These are phyloP conservation scores for Pythium phragmitis DNA, from an alignment of 352 stramenopile genomes.

Conservation along the genomic window DNA sequence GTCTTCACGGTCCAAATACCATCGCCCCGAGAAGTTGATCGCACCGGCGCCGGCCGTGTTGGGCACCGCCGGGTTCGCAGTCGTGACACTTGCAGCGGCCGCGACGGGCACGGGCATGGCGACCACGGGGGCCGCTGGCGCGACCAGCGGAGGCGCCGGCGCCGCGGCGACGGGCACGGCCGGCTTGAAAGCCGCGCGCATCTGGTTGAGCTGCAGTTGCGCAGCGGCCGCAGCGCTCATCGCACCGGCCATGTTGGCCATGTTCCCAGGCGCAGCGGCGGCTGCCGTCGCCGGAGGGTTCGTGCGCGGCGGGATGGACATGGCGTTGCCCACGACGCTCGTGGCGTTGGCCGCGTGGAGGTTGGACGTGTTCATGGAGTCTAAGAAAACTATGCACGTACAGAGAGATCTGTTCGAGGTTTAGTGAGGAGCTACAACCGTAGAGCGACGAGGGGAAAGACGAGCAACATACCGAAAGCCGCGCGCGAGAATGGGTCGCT, in stretches of 20 bases:
- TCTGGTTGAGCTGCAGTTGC: slow-evolving; percentile 61
- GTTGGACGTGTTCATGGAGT: slow-evolving; percentile 49
- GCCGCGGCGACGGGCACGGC: slow-evolving; percentile 30
- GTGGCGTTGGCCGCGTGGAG: slow-evolving; percentile 81
- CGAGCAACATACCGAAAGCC: neutral
- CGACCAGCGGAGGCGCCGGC: slow-evolving; percentile 23
- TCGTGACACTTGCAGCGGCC: slow-evolving; percentile 23
- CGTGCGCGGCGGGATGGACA: slow-evolving; percentile 60
- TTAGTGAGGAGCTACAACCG: neutral
- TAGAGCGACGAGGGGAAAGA: neutral
- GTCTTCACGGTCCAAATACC: slow-evolving; percentile 83
- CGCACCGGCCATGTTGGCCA: slow-evolving; percentile 19
- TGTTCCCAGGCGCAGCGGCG: slow-evolving; percentile 9
- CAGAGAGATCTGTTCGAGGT: neutral
- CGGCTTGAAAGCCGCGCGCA: slow-evolving; percentile 73
- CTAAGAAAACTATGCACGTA: neutral
- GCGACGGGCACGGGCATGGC: slow-evolving; percentile 26
- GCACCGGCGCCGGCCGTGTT: slow-evolving; percentile 76
- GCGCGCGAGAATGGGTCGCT: neutral
- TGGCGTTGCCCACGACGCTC: slow-evolving; percentile 76
- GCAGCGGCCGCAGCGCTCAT: slow-evolving; percentile 28
- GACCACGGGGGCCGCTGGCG: slow-evolving; percentile 19
- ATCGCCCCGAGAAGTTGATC: slow-evolving; percentile 81
- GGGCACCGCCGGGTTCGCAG: slow-evolving; percentile 44
- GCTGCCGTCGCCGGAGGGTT: slow-evolving; percentile 21